Conservation (phyloP, 495 filamentous ascomycete genomes). For the Hyphodiscus hymeniophilus region DNA sequence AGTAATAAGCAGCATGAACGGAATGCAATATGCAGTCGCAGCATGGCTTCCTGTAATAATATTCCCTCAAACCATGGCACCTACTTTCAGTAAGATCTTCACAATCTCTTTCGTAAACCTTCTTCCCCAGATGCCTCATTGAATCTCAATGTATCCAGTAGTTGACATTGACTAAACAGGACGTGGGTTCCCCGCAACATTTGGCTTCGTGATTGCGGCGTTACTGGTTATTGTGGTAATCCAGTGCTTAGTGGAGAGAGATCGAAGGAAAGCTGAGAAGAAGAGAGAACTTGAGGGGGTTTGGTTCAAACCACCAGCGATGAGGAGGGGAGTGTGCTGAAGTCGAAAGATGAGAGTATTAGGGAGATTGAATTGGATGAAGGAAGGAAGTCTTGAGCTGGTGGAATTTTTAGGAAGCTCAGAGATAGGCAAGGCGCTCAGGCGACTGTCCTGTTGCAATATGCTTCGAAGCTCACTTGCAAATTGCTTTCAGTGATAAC, state of each 20-base stretch:
- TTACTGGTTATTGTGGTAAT: slow-evolving; percentile 20
- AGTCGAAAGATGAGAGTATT: not conserved
- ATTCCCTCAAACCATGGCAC: slow-evolving; percentile 20
- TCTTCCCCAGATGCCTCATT: no score
- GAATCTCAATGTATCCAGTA: not conserved
- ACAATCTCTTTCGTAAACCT: not conserved
- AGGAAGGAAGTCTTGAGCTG: no score
- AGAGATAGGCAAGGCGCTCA: no score
- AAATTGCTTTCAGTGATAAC: no score
- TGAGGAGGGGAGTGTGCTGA: no score
- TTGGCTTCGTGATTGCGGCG: slow-evolving; percentile 23
- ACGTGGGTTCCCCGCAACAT: slow-evolving; percentile 23
- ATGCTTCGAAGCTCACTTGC: no score
- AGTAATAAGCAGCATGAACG: no score
- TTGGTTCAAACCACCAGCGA: no score
- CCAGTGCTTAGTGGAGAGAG: slow-evolving; percentile 18
- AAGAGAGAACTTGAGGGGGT: not conserved
- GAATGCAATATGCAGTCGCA: slow-evolving; percentile 10
- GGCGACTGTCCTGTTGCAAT: no score
- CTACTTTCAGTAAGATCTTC: slow-evolving; percentile 10
- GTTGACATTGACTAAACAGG: slow-evolving; percentile 6
- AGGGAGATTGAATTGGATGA: not conserved
- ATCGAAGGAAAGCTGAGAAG: slow-evolving; percentile 1
- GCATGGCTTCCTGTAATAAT: slow-evolving; percentile 27
- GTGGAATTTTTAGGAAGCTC: no score